phyloP scores from a whole-genome alignment of 371 early-diverging fungal genomes.

The Mortierella sp. region DNA sequence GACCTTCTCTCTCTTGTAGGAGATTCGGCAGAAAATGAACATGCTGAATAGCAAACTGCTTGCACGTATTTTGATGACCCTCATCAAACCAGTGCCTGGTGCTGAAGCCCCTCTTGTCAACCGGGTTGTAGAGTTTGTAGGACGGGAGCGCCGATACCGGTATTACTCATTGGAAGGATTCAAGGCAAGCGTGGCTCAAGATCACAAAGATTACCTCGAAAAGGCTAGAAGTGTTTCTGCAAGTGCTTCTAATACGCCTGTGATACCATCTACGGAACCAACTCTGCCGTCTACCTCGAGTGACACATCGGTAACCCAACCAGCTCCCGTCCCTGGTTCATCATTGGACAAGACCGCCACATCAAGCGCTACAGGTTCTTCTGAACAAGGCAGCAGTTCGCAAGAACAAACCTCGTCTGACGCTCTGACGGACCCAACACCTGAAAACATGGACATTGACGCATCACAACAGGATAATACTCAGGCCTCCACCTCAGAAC shows the following conservation, averaged over 20 bases:
- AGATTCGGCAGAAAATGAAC: constrained; percentile 32
- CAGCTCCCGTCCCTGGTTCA: not conserved
- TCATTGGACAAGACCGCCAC: not conserved
- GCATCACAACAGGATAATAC: not conserved
- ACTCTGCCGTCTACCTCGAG: not conserved
- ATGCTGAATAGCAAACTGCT: constrained; percentile 31
- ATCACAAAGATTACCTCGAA: constrained; percentile 42
- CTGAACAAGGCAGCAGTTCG: not conserved
- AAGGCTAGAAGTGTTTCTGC: constrained; percentile 4
- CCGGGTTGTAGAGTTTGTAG: constrained; percentile 43
- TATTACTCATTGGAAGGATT: constrained; percentile 34
- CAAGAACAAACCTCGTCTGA: not conserved
- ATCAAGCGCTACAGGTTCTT: not conserved
- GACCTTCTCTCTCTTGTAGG: constrained; percentile 10
- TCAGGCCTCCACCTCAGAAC: not conserved
- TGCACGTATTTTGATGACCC: constrained; percentile 28
- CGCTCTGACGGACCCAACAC: not conserved
- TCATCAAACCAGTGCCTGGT: constrained; percentile 21
- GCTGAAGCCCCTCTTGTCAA: constrained; percentile 13
- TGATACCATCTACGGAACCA: not conserved
- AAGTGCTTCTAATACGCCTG: not conserved
- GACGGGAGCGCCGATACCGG: constrained; percentile 44
- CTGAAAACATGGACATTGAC: not conserved
- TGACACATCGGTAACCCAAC: not conserved
- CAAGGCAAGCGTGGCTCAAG: constrained; percentile 22